phyloP scores from a whole-genome alignment of 352 stramenopile species.

The Phytophthora fragariaefolia region DNA sequence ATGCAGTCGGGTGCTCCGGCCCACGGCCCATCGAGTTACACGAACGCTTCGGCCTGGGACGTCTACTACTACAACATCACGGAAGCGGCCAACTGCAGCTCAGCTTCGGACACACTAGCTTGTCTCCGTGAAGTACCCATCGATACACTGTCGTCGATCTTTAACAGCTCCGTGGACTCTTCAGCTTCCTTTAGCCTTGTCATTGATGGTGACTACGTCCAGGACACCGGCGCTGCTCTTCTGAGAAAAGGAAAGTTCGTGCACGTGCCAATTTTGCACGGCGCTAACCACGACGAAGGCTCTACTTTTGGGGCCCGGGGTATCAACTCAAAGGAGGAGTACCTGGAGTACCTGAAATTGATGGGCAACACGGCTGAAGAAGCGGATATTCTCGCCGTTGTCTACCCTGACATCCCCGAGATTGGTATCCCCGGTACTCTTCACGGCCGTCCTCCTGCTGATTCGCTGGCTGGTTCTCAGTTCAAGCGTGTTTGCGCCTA shows the following conservation, averaged over 20 bases:
- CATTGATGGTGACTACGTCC: slow-evolving; percentile 39
- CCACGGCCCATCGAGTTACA: slow-evolving; percentile 22
- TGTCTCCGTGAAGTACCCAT: slow-evolving; percentile 35
- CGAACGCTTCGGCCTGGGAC: slow-evolving; percentile 25
- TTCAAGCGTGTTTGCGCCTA: slow-evolving; percentile 32
- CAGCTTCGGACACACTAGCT: slow-evolving; percentile 20
- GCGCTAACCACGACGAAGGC: slow-evolving; percentile 37
- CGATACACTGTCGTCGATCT: slow-evolving; percentile 18
- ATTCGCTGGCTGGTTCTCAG: slow-evolving; percentile 10
- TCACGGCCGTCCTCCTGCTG: slow-evolving; percentile 11
- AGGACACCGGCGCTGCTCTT: slow-evolving; percentile 9
- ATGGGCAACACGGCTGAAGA: slow-evolving; percentile 13
- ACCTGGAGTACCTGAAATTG: slow-evolving; percentile 17
- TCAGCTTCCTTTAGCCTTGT: slow-evolving; percentile 12
- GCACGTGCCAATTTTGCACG: slow-evolving; percentile 25
- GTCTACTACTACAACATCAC: slow-evolving; percentile 41
- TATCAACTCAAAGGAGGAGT: slow-evolving; percentile 25
- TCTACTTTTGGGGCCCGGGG: slow-evolving; percentile 20
- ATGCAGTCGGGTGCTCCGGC: slow-evolving; percentile 38
- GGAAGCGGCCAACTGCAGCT: slow-evolving; percentile 24
- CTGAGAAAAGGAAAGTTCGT: slow-evolving; percentile 34
- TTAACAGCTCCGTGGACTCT: slow-evolving; percentile 35
- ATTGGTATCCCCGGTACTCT: slow-evolving; percentile 29
- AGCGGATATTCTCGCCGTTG: slow-evolving; percentile 3
- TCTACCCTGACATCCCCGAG: slow-evolving; percentile 38